phyloP scores from a whole-genome alignment of 2,329 filamentous ascomycete species.

The Microsporum audouinii region DNA sequence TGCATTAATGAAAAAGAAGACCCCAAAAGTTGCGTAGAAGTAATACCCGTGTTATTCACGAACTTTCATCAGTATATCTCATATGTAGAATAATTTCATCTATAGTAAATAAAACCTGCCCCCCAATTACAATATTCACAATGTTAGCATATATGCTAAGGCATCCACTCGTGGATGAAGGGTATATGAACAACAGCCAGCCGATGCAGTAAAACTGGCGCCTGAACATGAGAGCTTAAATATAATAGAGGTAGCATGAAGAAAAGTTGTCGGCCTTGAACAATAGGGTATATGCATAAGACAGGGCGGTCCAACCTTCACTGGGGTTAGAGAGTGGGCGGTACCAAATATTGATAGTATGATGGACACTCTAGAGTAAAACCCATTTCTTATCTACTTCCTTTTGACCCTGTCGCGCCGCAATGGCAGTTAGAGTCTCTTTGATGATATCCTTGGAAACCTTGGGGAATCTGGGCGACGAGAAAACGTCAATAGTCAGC shows the following conservation, averaged over 20 bases:
- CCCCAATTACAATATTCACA: neutral
- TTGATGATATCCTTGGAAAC: conserved; percentile 59
- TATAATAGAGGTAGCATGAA: neutral
- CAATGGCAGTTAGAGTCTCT: conserved; percentile 55
- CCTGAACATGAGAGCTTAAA: neutral
- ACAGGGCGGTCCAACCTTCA: neutral
- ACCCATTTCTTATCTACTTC: conserved; percentile 56
- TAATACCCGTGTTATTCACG: no score
- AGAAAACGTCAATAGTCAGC: neutral
- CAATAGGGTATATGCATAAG: neutral
- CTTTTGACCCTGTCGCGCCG: conserved; percentile 51
- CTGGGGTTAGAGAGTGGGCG: neutral
- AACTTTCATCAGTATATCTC: neutral
- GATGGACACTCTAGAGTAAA: conserved; percentile 27
- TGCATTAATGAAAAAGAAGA: neutral
- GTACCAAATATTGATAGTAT: neutral
- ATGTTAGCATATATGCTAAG: neutral
- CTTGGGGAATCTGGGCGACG: conserved; percentile 48
- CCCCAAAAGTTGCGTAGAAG: no score
- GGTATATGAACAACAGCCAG: neutral
- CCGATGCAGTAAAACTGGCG: neutral
- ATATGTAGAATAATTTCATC: neutral
- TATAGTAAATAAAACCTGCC: neutral
- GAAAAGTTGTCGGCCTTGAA: neutral
- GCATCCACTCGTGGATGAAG: neutral